A percentile compares a stretch with the other conserved stretches of the same genome.
Evolutionary conservation across 106 monocot species (phyloP).

Genomic region (Cymbidium sinense): DNA sequence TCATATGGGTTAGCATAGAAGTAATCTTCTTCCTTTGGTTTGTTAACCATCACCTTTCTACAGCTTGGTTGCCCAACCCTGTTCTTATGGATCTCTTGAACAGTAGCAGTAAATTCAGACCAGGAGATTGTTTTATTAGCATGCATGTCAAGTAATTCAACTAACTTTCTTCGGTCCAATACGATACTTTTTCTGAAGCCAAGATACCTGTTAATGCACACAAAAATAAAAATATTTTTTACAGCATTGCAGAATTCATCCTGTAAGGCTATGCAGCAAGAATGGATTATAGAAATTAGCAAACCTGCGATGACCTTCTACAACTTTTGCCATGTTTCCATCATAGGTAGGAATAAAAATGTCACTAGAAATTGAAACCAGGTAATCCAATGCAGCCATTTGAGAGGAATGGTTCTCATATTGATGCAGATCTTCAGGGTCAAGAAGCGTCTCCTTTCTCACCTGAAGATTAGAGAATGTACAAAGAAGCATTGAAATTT

Average conservation of each 20-base stretch:
- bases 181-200: constrained; percentile 51
- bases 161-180: constrained; percentile 47
- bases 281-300: not conserved
- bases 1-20: constrained; percentile 68
- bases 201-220: constrained; percentile 40
- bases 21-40: constrained; percentile 74
- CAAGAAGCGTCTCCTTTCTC: constrained; percentile 62
- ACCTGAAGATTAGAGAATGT: constrained; percentile 25
- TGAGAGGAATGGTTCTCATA: constrained; percentile 70
- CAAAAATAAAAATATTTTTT: not conserved
- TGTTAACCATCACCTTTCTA: constrained; percentile 29
- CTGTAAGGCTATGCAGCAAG: not conserved
- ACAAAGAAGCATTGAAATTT: not conserved
- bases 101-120: constrained; percentile 39
- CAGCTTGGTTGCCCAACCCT: constrained; percentile 36
- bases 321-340: constrained; percentile 88
- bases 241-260: not conserved
- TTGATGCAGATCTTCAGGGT: constrained; percentile 45
- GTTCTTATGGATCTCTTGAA: constrained; percentile 23
- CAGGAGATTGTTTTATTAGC: constrained; percentile 48
- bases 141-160: constrained; percentile 49
- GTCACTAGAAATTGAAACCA: constrained; percentile 67
- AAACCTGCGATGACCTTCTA: constrained; percentile 74
- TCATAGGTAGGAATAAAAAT: constrained; percentile 68
- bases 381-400: constrained; percentile 81